phyloP scores from a whole-genome alignment of 345 rosid genomes.

The Linum trigynum region DNA sequence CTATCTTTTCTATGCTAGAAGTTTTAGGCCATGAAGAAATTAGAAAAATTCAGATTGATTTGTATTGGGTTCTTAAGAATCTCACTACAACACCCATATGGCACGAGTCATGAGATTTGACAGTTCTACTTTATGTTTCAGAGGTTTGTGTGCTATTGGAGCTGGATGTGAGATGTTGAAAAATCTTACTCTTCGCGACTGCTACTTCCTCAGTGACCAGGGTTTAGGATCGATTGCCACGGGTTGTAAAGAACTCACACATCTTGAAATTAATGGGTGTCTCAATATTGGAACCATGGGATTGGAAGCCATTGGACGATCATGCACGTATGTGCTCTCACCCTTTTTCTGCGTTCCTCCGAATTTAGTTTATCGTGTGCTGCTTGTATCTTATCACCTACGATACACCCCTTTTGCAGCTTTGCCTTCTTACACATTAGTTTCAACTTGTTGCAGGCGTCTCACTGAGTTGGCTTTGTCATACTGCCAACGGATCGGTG shows the following conservation, averaged over 20 bases:
- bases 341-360: neutral
- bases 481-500: conserved; percentile 76
- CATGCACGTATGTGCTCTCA: conserved; percentile 51
- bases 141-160: conserved; percentile 71
- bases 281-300: conserved; percentile 79
- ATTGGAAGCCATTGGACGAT: conserved; percentile 68
- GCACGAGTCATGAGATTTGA: conserved; percentile 6
- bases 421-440: conserved; percentile 4
- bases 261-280: conserved; percentile 89
- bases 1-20: neutral
- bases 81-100: neutral
- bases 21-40: neutral
- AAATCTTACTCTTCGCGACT: conserved; percentile 65
- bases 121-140: conserved; percentile 26
- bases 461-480: conserved; percentile 73
- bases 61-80: neutral
- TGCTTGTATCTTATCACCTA: no score
- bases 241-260: conserved; percentile 68
- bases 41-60: neutral
- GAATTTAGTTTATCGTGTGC: no score
- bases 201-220: conserved; percentile 63
- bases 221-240: conserved; percentile 73
- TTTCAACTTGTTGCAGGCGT: conserved; percentile 37
- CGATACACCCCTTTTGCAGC: neutral
- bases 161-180: conserved; percentile 75